A percentile compares a stretch with the other conserved stretches of the same genome.
Conservation (phyloP, 371 early-diverging fungal species). For the Mucor saturninus region DNA sequence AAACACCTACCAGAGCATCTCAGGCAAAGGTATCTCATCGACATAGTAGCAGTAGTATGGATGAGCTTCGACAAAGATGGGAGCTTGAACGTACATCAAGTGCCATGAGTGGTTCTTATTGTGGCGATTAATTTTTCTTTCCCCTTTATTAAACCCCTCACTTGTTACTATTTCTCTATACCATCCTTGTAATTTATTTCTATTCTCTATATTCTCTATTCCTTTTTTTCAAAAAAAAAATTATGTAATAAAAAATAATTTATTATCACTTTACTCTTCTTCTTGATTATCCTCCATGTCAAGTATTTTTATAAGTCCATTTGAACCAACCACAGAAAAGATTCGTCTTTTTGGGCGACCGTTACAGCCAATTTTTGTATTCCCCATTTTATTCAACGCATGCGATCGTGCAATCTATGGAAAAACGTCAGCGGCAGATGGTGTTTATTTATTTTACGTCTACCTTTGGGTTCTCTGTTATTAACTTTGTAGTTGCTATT, state of each 20-base stretch:
- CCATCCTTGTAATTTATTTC: constrained; percentile 8
- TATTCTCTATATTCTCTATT: not conserved
- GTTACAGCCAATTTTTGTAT: constrained; percentile 28
- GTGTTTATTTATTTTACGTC: not conserved
- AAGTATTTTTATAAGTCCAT: constrained; percentile 10
- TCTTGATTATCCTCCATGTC: not conserved
- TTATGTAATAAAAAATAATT: not conserved
- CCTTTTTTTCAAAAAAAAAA: not conserved
- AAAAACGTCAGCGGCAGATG: not conserved
- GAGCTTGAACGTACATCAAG: constrained; percentile 27
- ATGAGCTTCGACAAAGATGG: constrained; percentile 35
- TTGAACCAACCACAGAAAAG: constrained; percentile 16
- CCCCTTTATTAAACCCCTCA: not conserved
- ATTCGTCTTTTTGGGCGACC: constrained; percentile 25
- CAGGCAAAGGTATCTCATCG: constrained; percentile 46
- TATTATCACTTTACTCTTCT: constrained; percentile 4
- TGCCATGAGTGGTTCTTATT: constrained; percentile 35
- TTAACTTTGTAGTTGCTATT: not conserved
- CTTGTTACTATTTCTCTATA: not conserved
- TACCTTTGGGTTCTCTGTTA: constrained; percentile 6
- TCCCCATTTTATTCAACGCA: constrained; percentile 14
- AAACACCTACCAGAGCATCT: constrained; percentile 51
- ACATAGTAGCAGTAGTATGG: constrained; percentile 41
- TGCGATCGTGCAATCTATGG: constrained; percentile 6
- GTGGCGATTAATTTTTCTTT: constrained; percentile 17